Evolutionary conservation across 352 stramenopile species (phyloP).

Genomic region (Phytophthora citricola): DNA sequence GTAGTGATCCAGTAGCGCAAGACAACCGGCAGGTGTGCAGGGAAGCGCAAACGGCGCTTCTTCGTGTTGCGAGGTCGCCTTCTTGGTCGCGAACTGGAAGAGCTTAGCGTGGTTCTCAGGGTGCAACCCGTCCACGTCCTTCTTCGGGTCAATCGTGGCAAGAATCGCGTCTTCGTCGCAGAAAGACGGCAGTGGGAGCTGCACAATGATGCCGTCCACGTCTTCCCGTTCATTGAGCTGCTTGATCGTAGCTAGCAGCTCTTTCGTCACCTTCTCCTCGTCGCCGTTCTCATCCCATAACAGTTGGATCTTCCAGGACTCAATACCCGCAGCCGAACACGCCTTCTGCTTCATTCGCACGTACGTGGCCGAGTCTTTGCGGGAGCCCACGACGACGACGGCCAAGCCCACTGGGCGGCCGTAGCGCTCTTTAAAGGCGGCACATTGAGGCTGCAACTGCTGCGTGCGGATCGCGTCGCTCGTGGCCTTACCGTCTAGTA

Average conservation of each 20-base stretch:
- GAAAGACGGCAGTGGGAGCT: slow-evolving; percentile 93
- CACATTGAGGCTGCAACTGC: slow-evolving; percentile 84
- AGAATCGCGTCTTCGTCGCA: slow-evolving; percentile 96
- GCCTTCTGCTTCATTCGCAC: slow-evolving; percentile 99
- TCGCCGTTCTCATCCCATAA: slow-evolving; percentile 29
- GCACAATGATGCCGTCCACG: slow-evolving; percentile 89
- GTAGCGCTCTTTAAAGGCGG: slow-evolving; percentile 48
- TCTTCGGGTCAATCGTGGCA: slow-evolving; percentile 88
- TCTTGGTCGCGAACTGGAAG: slow-evolving; percentile 73
- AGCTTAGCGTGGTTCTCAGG: slow-evolving; percentile 96
- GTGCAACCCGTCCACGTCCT: slow-evolving; percentile 99
- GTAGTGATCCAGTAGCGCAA: slow-evolving; percentile 95
- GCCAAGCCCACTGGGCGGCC: slow-evolving; percentile 93
- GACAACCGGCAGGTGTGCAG: slow-evolving; percentile 97
- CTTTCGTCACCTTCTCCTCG: slow-evolving; percentile 19
- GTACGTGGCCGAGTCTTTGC: slow-evolving; percentile 97
- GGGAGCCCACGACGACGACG: slow-evolving; percentile 96
- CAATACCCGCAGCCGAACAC: slow-evolving; percentile 94
- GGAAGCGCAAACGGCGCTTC: slow-evolving; percentile 88
- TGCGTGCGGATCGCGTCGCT: slow-evolving; percentile 78
- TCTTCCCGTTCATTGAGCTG: slow-evolving; percentile 70
- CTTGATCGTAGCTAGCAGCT: slow-evolving; percentile 63
- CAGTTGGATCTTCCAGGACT: slow-evolving; percentile 85
- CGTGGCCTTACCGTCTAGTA: slow-evolving; percentile 89
- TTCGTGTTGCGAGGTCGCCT: slow-evolving; percentile 37